Evolutionary conservation across 1,139 yeast species (phyloP).

Genomic region (Eremothecium gossypii): DNA sequence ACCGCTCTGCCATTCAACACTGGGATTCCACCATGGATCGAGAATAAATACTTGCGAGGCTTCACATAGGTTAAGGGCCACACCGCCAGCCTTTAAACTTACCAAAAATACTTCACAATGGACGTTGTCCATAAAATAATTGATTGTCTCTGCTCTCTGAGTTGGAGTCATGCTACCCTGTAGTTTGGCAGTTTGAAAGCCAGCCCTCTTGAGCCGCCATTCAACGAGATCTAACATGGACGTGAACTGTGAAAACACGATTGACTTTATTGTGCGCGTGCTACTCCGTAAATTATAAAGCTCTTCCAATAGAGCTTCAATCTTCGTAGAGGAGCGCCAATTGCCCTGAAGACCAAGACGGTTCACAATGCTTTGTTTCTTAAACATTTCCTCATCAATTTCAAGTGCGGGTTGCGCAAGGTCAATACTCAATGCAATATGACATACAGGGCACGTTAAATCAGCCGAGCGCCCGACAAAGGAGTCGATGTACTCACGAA

Average conservation of each 20-base stretch:
- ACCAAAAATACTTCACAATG: conserved; percentile 88
- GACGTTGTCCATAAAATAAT: conserved; percentile 85
- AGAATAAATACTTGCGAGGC: conserved; percentile 91
- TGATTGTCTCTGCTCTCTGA: conserved; percentile 85
- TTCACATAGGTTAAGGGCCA: conserved; percentile 88
- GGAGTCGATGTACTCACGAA: conserved; percentile 80
- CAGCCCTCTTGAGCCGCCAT: conserved; percentile 90
- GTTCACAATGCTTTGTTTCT: conserved; percentile 80
- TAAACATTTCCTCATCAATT: conserved; percentile 49
- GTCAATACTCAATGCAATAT: conserved; percentile 83
- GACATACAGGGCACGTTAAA: conserved; percentile 91
- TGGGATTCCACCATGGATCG: conserved; percentile 99
- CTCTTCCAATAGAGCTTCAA: conserved; percentile 92
- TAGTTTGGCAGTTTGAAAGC: conserved; percentile 83
- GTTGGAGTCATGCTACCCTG: conserved; percentile 96
- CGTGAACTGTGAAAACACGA: conserved; percentile 94
- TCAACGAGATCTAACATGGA: conserved; percentile 93
- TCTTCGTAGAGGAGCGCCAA: conserved; percentile 91
- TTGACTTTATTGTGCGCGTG: conserved; percentile 80
- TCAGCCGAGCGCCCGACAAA: conserved; percentile 55
- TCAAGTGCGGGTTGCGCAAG: conserved; percentile 80
- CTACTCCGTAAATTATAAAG: conserved; percentile 79
- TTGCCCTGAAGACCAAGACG: conserved; percentile 68
- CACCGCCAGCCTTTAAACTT: conserved; percentile 97
- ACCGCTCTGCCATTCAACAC: conserved; percentile 96